Evolutionary conservation across 192 early-diverging fungal species (phyloP), one percentile per base, ranked within the genome.

Genomic region (Backusella liffmaniae): DNA sequence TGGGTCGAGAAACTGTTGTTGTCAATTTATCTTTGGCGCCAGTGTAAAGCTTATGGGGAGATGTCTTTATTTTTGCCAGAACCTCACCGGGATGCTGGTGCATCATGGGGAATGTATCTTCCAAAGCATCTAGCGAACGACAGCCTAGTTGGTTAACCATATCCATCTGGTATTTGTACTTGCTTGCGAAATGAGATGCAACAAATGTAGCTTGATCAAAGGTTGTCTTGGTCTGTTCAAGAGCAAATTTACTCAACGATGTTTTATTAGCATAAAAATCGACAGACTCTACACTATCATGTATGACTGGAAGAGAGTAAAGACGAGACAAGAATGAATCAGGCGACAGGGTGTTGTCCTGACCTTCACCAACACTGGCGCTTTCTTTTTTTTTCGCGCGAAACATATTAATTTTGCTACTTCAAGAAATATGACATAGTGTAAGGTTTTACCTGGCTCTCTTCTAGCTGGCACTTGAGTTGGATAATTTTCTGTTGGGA

Each of bases 111-210:
- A 90, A 90, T 30, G 74, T 83, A 5, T 78, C 72, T 67, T 92
- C 92, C 15, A 94, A 44, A n/a, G 86, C 35, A 68, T 90, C 90
- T 18, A 94, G 81, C 5, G 91, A 91, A 65, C 86, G 83, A 23
- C 84, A 86, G 37, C 90, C 92, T 39, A 91, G 78, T 13, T 86
- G 78, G 70, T 94, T 91, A 9, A 87, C 86, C 8, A 79, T 84
- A 62, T 79, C 70, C 37, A 92, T 78, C 30, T 90, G 90, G 37
- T 77, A 76, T 72, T 88, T 86, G 34, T 92, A 85, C 46, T 76
- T 73, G 10, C 70, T 76, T 12, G 79, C 53, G 34, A 84, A 82
- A 26, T 82, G 85, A 12, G 70, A 44, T 46, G 70, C 29, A 71
- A 81, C 62, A 30, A 30, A 36, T 5, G 34, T 51, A 4, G 77